phyloP scores from a whole-genome alignment of 1,284 basidiomycete species.

The Tylopilus sp. region DNA sequence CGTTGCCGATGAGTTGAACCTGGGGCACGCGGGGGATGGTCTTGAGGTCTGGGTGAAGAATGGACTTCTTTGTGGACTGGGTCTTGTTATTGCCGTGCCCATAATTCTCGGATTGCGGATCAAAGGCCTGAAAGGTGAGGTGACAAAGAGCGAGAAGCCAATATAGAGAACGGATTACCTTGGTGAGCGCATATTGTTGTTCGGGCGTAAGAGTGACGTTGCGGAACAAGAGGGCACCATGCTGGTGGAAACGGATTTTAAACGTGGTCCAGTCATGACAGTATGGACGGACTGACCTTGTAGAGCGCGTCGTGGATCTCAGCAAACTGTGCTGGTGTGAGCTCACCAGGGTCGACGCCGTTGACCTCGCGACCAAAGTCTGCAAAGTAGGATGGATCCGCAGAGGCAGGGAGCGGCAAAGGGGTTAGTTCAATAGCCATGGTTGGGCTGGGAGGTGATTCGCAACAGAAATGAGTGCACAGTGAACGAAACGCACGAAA shows the following conservation, averaged over 20 bases:
- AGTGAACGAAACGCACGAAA: not conserved
- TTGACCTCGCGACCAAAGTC: conserved; percentile 68
- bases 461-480: conserved; percentile 17
- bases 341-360: conserved; percentile 57
- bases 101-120: conserved; percentile 69
- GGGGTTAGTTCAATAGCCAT: conserved; percentile 60
- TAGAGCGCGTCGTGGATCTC: conserved; percentile 65
- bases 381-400: conserved; percentile 54
- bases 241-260: conserved; percentile 41
- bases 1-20: conserved; percentile 85
- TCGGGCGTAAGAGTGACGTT: conserved; percentile 70
- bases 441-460: not conserved
- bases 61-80: conserved; percentile 65
- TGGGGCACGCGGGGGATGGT: conserved; percentile 84
- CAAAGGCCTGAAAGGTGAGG: conserved; percentile 55
- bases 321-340: conserved; percentile 54
- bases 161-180: conserved; percentile 3
- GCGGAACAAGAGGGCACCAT: conserved; percentile 75
- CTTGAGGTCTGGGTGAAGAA: conserved; percentile 83
- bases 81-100: conserved; percentile 87
- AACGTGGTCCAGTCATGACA: not conserved
- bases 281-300: conserved; percentile 45
- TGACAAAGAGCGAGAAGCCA: not conserved
- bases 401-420: conserved; percentile 55
- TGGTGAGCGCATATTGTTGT: conserved; percentile 64